Evolutionary conservation across 2,329 filamentous ascomycete species (phyloP), one percentile per base, ranked within the genome.

Genomic region (Sarocladium kiliense): DNA sequence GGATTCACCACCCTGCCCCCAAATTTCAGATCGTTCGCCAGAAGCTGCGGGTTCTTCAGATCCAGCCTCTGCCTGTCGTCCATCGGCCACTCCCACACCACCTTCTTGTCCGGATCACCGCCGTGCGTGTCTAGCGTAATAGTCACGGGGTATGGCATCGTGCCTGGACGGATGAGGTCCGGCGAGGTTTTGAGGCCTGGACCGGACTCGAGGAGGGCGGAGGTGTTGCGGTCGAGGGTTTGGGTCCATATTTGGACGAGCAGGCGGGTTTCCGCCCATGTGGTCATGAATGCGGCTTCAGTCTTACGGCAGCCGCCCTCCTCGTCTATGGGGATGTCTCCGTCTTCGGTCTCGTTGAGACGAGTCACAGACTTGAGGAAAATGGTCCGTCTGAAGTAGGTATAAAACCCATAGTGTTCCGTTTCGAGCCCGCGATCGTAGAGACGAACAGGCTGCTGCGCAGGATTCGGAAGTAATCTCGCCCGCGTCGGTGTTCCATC

Each of bases 401-500:
- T 89, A 73, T 96, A 97, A 73, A 97, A 97, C 2, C 90, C 91
- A 69, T 95, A 97, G 71, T 96, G 91, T 68, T 97, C 93, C 0
- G 86, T 87, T 2, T 80, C 74, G 26, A 88, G 76, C 18, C 88
- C 91, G 19, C 91, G 88, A 68, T 97, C 90, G 68, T 86, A 97
- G 1, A 97, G 80, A 1, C 89, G 84, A 12, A 97, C 76, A 0
- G 91, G 93, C 64, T 97, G 94, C 57, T 87, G 82, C 1, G 77
- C 72, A 0, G 88, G 82, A 7, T 81, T 76, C 0, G 91, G 89
- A 45, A 94, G 82, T 59, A 97, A 75, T 10, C 80, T 80, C 2
- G 89, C 89, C 0, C 87, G 75, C 1, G 84, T 84, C 0, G 89
- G 87, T 1, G 86, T 87, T 44, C 90, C 89, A 64, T 96, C 86